phyloP scores from a whole-genome alignment of 1,284 basidiomycete genomes.

The Athelia sp. region DNA sequence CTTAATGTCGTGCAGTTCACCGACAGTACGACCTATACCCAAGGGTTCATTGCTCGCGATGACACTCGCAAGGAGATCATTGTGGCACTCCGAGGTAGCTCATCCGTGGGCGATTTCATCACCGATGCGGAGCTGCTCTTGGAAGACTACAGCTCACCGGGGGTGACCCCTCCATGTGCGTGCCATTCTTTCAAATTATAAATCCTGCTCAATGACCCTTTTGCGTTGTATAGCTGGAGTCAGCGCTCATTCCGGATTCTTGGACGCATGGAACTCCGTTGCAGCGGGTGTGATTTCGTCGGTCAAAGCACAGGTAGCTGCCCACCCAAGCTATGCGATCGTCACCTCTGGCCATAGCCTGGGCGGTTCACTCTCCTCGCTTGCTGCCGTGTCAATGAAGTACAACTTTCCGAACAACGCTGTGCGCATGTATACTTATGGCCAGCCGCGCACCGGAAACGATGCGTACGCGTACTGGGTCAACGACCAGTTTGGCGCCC shows the following conservation, averaged over 20 bases:
- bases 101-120: conserved; percentile 10
- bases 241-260: conserved; percentile 39
- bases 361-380: conserved; percentile 39
- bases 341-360: conserved; percentile 45
- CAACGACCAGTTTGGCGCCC: conserved; percentile 31
- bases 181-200: neutral
- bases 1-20: conserved; percentile 7
- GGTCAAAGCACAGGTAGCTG: conserved; percentile 17
- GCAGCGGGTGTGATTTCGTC: conserved; percentile 20
- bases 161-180: conserved; percentile 30
- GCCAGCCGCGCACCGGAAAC: conserved; percentile 44
- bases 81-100: conserved; percentile 23
- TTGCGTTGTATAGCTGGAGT: conserved; percentile 25
- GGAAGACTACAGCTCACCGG: conserved; percentile 29
- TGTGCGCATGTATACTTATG: conserved; percentile 40
- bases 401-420: conserved; percentile 32
- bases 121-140: conserved; percentile 22
- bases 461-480: conserved; percentile 36
- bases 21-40: conserved; percentile 13
- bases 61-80: conserved; percentile 23
- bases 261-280: conserved; percentile 43
- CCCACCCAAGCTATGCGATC: conserved; percentile 31
- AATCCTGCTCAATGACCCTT: neutral
- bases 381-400: conserved; percentile 37
- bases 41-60: conserved; percentile 26